Base-by-base conservation (phyloP, 176 grass and related monocot genomes). In the Oryza longistaminata region DNA sequence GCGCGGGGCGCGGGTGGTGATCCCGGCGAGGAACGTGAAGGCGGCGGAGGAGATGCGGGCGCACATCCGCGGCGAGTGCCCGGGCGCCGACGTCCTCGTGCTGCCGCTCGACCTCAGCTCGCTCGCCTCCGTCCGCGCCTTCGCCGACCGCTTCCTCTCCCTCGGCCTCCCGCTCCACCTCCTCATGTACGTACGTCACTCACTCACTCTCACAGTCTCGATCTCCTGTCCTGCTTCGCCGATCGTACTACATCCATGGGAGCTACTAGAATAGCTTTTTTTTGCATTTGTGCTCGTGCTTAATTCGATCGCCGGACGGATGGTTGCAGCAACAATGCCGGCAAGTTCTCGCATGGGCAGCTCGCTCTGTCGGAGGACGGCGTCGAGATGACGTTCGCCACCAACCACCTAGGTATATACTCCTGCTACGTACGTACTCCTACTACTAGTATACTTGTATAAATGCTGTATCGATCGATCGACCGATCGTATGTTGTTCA, bases 301-400 rank as follows among this genome's bases (percentile, higher is more conserved):
- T 24, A 62, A 62, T 62, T 62, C 58, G 58, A 62, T 62, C 58
- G 52, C 52, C 52, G 52, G 52, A 58, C 12, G 55, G 37, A 61
- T 45, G 42, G 78, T 24, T 75, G 68, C 91, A 97, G 95, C 86
- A 98, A 98, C 85, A 98, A 98, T 74, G 96, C 96, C 15, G 96
- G 96, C 69, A 98, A 95, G 83, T 98, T 98, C 83, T 95, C 93
- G n/a, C 90, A 96, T 69, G 96, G 94, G 1, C 88, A 94, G 81
- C 80, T 87, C 65, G 90, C 93, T 81, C 85, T 98, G 64, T 89
- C 93, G 14, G 96, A 96, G 88, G 91, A 98, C 88, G 96, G 93
- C 64, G 87, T 98, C 21, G 96, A 98, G 90, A 98, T 96, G 96
- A 95, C 93, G 61, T 98, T 98, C 91, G 96, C 96, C 44, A 95